Base-by-base conservation (phyloP, 331 rosid species). In the Cucumis variabilis region DNA sequence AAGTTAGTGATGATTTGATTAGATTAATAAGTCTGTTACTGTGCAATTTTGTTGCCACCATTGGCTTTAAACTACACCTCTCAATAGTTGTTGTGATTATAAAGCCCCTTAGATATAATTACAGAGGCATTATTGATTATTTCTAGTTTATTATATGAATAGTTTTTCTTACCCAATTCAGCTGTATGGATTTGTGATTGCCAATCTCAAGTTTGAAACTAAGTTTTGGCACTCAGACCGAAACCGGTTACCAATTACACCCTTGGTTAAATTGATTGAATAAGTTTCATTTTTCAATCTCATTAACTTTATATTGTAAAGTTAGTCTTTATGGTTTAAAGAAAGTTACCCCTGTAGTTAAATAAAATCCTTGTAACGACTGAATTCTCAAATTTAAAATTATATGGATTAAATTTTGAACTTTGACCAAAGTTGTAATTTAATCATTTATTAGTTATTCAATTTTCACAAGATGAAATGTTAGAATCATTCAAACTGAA, bases 1-100 rank as follows among this genome's bases (percentile, higher is more conserved):
- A 53, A 83, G 67, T 68, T 67, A 82, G 23, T 33, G 51, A 55
- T 80, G 71, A 82, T 74, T 82, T 60, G 72, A 82, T 82, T 62
- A 82, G 48, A 50, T 51, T 82, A 82, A 82, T 58, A 20, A 30
- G 72, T 30, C 16, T 19, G 71, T 33, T 20, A 30, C 17, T 20
- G 10, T 82, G 72, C 85, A 60, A 82, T 82, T 82, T 82, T 82
- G 72, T 55, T 82, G 30, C 33, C 72, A 82, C 55, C 72, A 82
- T 62, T 82, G 85, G 60, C 85, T 19, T 60, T 33, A 55, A 19
- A 60, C 13, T 60, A 82, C 51, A 58, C 85, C 37, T 55, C 84
- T 55, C 15, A 2, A 58, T 30, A 28, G 68, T 53, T 51, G 46
- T 48, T 79, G 44, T 78, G 82, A 76, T 76, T 77, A 77, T n/a